phyloP scores from a whole-genome alignment of 2,329 filamentous ascomycete species.

The Claviceps sp. region DNA sequence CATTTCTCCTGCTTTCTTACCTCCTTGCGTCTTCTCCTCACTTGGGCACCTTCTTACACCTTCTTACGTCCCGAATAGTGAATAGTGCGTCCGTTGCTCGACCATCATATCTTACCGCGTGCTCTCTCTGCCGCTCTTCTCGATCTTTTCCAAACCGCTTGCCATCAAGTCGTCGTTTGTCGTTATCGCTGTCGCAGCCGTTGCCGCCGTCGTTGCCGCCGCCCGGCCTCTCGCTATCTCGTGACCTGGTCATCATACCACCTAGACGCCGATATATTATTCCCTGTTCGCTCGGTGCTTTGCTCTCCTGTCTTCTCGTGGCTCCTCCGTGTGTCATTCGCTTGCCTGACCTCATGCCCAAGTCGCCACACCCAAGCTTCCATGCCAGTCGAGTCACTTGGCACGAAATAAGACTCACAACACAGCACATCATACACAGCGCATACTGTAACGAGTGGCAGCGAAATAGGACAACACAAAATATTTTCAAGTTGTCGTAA shows the following conservation, averaged over 20 bases:
- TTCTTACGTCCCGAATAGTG: background rate
- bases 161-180: background rate
- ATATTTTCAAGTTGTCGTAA: background rate
- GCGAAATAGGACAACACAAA: background rate
- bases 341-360: background rate
- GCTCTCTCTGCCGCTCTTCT: background rate
- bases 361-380: background rate
- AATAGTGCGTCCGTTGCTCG: background rate
- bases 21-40: background rate
- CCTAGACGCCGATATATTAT: background rate
- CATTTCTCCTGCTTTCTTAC: background rate
- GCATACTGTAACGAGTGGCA: background rate
- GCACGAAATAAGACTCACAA: background rate
- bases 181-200: background rate
- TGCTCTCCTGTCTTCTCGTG: background rate
- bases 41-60: background rate
- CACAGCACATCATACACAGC: background rate
- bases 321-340: constrained; percentile 1
- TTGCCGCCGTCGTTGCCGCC: background rate
- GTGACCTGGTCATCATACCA: constrained; percentile 3
- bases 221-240: background rate
- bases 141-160: background rate
- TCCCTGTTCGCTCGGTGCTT: background rate
- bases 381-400: background rate
- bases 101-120: background rate